Conservation (phyloP, 305 asterid species). For the Fraxinus nigra region DNA sequence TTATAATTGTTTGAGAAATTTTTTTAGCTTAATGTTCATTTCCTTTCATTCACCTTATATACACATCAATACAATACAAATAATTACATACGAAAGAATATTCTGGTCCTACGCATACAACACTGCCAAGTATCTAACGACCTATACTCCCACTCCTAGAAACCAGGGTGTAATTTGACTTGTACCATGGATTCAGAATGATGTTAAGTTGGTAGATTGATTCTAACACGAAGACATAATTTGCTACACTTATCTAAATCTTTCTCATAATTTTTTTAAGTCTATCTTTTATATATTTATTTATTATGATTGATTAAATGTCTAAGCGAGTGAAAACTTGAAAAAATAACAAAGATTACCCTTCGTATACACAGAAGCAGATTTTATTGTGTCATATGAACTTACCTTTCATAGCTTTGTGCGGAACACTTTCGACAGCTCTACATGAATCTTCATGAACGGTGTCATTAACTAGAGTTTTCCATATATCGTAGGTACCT, state of each 20-base stretch:
- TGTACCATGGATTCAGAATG: no score
- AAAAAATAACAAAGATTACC: background rate
- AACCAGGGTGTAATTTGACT: no score
- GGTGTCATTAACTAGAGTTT: conserved; percentile 38
- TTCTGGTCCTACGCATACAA: no score
- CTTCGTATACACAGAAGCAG: conserved; percentile 14
- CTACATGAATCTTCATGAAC: conserved; percentile 51
- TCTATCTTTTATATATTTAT: background rate
- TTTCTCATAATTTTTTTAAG: background rate
- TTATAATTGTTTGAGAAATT: no score
- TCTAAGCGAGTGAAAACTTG: background rate
- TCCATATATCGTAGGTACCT: conserved; percentile 49
- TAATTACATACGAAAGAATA: no score
- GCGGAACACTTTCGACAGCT: conserved; percentile 37
- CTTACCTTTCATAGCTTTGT: conserved; percentile 52
- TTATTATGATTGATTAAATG: background rate
- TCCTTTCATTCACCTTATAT: no score
- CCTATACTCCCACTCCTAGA: no score
- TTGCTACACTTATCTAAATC: background rate
- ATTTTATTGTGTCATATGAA: background rate
- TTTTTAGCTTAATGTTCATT: no score
- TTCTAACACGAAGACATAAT: background rate
- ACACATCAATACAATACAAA: no score
- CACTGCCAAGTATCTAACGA: no score
- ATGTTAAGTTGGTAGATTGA: no score